Conservation (phyloP, 257 asterid genomes). For the Ligustrum vulgare region DNA sequence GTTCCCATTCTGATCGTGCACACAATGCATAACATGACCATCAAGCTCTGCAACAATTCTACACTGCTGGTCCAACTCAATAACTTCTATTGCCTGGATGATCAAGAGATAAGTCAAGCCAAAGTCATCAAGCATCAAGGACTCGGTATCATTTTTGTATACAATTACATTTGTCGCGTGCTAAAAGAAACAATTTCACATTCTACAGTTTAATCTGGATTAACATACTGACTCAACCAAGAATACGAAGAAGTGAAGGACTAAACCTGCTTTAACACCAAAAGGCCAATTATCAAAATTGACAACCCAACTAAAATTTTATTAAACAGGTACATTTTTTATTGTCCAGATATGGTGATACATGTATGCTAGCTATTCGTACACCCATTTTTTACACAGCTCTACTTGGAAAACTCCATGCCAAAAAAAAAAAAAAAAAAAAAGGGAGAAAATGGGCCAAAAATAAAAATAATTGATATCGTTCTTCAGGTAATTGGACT, state of each 20-base stretch:
- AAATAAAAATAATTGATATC: neutral
- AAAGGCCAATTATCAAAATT: neutral
- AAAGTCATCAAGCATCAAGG: constrained; percentile 1
- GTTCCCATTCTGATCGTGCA: constrained; percentile 86
- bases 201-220: too few species aligned
- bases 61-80: constrained; percentile 68
- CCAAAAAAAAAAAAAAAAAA: neutral
- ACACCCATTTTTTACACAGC: neutral
- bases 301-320: neutral
- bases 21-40: constrained; percentile 79
- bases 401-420: neutral
- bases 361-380: neutral
- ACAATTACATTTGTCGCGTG: neutral
- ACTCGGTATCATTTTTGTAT: neutral
- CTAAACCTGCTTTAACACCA: neutral
- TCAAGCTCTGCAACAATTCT: constrained; percentile 79
- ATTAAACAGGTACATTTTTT: neutral
- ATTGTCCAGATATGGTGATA: neutral
- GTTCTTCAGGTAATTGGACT: neutral
- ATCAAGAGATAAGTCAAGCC: constrained; percentile 6
- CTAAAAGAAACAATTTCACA: neutral
- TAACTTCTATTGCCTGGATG: constrained; percentile 72
- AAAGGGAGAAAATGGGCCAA: neutral
- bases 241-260: neutral
- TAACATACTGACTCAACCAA: too few species aligned